Conservation (phyloP, 306 rosid species). For the Elaeagnus macrophylla region DNA sequence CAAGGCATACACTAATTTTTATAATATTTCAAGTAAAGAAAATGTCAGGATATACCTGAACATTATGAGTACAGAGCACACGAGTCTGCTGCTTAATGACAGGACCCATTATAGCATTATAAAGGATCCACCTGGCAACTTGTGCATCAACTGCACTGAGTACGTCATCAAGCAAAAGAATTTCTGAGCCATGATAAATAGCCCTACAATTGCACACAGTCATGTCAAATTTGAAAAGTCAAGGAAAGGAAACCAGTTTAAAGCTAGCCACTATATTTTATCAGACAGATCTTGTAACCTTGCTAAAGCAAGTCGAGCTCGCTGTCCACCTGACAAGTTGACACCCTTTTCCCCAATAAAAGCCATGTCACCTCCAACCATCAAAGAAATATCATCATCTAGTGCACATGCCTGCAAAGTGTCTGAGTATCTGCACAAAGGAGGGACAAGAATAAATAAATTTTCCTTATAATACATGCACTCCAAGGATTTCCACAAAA, state of each 20-base stretch:
- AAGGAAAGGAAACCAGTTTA: neutral
- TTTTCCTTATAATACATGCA: too few relatives aligned
- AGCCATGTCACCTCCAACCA: constrained; percentile 94
- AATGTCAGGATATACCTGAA: constrained; percentile 49
- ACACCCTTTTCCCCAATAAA: constrained; percentile 81
- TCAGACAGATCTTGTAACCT: constrained; percentile 36
- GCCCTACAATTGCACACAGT: constrained; percentile 53
- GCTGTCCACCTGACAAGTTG: constrained; percentile 93
- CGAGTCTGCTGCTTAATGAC: constrained; percentile 56
- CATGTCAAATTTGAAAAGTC: constrained; percentile 6
- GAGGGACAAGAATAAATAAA: neutral
- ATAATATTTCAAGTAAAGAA: neutral
- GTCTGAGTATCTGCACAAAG: constrained; percentile 56
- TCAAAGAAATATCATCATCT: constrained; percentile 72
- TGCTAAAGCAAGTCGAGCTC: constrained; percentile 95
- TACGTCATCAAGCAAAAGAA: constrained; percentile 82
- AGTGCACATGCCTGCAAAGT: constrained; percentile 68
- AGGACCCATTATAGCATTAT: constrained; percentile 71
- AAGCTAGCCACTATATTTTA: constrained; percentile 4
- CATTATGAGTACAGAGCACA: constrained; percentile 72
- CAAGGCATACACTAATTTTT: neutral
- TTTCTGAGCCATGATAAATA: constrained; percentile 66
- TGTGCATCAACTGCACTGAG: constrained; percentile 88
- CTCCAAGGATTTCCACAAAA: too few relatives aligned
- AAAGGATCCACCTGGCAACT: constrained; percentile 73